phyloP scores from a whole-genome alignment of 2,329 filamentous ascomycete genomes.

The Xylariaceae sp. region DNA sequence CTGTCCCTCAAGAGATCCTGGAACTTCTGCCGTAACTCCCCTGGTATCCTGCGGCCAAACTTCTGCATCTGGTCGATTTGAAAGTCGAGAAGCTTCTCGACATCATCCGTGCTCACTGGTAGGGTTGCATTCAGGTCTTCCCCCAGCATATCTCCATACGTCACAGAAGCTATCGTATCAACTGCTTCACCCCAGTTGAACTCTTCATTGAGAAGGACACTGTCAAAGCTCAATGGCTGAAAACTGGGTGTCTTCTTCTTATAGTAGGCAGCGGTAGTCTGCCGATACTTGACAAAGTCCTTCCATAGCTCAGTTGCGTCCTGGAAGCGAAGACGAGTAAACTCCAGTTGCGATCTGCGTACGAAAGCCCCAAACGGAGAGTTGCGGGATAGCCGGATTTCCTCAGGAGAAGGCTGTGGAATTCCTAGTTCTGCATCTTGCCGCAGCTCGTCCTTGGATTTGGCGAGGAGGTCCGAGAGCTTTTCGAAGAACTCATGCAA shows the following conservation, averaged over 20 bases:
- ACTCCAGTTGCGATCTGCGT: slow-evolving; percentile 71
- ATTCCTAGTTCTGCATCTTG: slow-evolving; percentile 49
- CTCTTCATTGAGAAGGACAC: slow-evolving; percentile 47
- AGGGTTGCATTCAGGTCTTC: slow-evolving; percentile 38
- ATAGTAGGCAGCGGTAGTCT: slow-evolving; percentile 64
- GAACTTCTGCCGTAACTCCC: slow-evolving; percentile 67
- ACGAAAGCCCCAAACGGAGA: slow-evolving; percentile 81
- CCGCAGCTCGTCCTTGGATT: slow-evolving; percentile 56
- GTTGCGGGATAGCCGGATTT: slow-evolving; percentile 61
- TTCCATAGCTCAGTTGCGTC: slow-evolving; percentile 77
- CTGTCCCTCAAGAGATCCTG: slow-evolving; percentile 62
- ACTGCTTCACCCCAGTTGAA: slow-evolving; percentile 47
- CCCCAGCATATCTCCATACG: slow-evolving; percentile 50
- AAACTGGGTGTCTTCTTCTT: slow-evolving; percentile 58
- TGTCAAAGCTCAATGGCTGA: slow-evolving; percentile 52
- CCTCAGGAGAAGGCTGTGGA: slow-evolving; percentile 42
- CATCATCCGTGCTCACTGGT: slow-evolving; percentile 67
- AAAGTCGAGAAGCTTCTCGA: slow-evolving; percentile 77
- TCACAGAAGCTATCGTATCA: slow-evolving; percentile 42
- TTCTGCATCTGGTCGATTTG: slow-evolving; percentile 85
- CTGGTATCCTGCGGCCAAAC: slow-evolving; percentile 71
- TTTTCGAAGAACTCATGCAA: slow-evolving; percentile 70
- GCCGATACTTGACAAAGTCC: slow-evolving; percentile 72
- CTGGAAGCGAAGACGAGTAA: slow-evolving; percentile 71
- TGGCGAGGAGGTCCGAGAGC: slow-evolving; percentile 53